Evolutionary conservation across 345 rosid genomes (phyloP), one percentile per base, ranked within the genome.

Genomic region (Euphorbia tirucalli): DNA sequence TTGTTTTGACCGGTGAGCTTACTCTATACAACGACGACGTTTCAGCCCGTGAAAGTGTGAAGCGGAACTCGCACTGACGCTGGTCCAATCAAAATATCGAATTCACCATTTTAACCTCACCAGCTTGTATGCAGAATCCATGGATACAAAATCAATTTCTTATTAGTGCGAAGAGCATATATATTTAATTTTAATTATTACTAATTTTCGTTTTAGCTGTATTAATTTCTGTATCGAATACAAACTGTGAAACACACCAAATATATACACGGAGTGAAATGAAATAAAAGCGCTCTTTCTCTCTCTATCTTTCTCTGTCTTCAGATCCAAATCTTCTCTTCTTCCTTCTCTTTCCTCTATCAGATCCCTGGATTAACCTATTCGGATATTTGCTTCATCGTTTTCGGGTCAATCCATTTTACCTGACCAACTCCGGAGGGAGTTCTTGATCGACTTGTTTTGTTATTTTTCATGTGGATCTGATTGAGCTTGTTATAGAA

Each of bases 281-380:
- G 30, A 71, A 49, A 50, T n/a, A 18, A 21, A 32, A 19, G 49
- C 65, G 2, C 49, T 22, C 16, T 71, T 19, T 44, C 46, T 44
- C 35, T 22, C 22, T 75, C 62, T 14, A 19, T 35, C 41, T 19
- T 19, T 32, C 11, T 61, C 64, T 55, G 15, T 39, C 55, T 66
- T 68, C 83, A 87, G 91, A 87, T 85, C 91, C 89, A 85, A 84
- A 80, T 80, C 87, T 46, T 72, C 75, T 50, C 66, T 59, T 77
- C 50, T 75, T 50, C 10, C 30, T 55, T 55, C 65, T 27, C 71
- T 56, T 24, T 65, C 43, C 5, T 68, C 70, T 55, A 32, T 65
- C 72, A 69, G 83, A 80, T 81, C 83, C 80, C 78, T 37, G 60
- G 69, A 59, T 71, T 68, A 22, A 61, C 71, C 63, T 65, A 76